These are phyloP conservation scores for Theobroma cacao DNA, from an alignment of 345 rosid species.

Conservation along the genomic window DNA sequence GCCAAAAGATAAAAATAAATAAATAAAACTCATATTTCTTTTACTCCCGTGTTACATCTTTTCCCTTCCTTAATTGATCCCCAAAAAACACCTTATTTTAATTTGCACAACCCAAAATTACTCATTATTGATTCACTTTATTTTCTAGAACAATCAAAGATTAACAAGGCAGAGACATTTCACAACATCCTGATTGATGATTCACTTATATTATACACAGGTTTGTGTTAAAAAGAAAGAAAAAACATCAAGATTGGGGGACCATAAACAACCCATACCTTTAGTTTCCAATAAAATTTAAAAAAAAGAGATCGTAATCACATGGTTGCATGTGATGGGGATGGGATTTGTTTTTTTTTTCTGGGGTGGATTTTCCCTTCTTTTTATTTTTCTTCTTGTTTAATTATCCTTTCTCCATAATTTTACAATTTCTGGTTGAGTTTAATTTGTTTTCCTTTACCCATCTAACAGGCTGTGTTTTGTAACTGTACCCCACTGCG, in stretches of 20 bases:
- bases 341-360: conserved; percentile 12
- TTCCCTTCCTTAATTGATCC: background rate
- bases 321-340: conserved; percentile 47
- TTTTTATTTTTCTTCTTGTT: background rate
- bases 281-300: conserved; percentile 20
- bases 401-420: background rate
- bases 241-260: conserved; percentile 28
- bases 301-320: conserved; percentile 26
- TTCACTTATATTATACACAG: background rate
- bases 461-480: conserved; percentile 7
- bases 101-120: background rate
- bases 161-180: background rate
- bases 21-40: background rate
- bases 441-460: background rate
- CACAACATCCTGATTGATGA: conserved; percentile 20
- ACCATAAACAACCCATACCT: conserved; percentile 56
- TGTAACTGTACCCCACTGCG: conserved; percentile 36
- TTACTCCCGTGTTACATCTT: background rate
- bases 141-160: background rate
- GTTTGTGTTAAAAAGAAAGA: conserved; percentile 11
- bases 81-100: too few species aligned
- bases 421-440: background rate
- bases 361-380: conserved; percentile 3
- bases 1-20: background rate
- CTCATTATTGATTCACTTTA: background rate